Evolutionary conservation across 2,329 filamentous ascomycete species (phyloP), one percentile per base, ranked within the genome.

Genomic region (Pestalotiopsis sp.): DNA sequence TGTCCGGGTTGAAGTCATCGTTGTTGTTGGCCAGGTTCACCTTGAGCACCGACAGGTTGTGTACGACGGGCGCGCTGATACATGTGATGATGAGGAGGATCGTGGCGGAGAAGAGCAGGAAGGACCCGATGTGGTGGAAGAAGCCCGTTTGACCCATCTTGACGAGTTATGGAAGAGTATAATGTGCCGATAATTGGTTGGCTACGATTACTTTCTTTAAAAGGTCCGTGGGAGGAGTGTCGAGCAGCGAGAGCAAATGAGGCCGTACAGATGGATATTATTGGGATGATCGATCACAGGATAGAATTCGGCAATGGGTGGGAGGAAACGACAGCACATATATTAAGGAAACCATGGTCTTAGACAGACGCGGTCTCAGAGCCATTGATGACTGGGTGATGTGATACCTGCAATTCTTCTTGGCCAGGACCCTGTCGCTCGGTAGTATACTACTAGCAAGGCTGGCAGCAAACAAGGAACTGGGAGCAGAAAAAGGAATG

Each of bases 51-150:
- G 78, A 78, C 66, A 85, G 78, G 66, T 78, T 68, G 68, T 81
- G 78, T 67, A 84, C 78, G n/a, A 86, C 80, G 4, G 84, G 84
- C 0, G 83, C 78, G 4, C 83, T 83, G 71, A 86, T 83, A 4
- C 81, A 81, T 66, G 83, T 82, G 68, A 86, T 78, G 66, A 85
- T 78, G 49, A 86, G 80, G 41, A 86, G 79, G 66, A 84, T 78
- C n/a, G 79, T 77, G 52, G 83, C 78, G 56, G 79, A 76, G 67
- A 86, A 80, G 69, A 85, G 78, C 58, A 85, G 77, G 72, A 83
- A 81, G 20, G 82, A 81, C 69, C 83, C 83, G 65, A 84, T 71
- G 68, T 83, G 81, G 72, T 82, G 81, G 69, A 82, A 73, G 70
- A 79, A 78, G 68, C 77, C 76, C 58, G 76, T 78, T 66, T 72